Evolutionary conservation across 257 asterid species (phyloP).

Genomic region (Nicotiana tabacum): DNA sequence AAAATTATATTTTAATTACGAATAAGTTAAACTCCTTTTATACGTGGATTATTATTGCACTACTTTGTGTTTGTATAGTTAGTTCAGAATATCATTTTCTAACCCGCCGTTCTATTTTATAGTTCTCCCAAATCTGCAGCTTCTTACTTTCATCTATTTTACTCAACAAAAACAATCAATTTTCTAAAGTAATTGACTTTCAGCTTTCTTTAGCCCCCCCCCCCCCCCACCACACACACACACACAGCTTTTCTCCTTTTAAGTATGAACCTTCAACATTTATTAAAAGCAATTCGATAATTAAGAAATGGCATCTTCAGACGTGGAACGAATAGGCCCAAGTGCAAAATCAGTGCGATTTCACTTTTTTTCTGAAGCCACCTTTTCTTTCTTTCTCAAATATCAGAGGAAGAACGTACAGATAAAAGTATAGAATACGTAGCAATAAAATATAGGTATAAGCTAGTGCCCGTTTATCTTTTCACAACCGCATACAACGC

Average conservation of each 20-base stretch:
- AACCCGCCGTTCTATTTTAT: no score
- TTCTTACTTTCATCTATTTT: no score
- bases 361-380: rapidly evolving
- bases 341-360: neutral
- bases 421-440: neutral
- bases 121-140: no score
- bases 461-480: neutral
- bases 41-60: no score
- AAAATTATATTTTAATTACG: no score
- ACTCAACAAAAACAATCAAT: no score
- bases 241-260: neutral
- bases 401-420: neutral
- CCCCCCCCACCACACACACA: no score
- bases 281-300: neutral
- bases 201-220: no score
- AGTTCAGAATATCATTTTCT: no score
- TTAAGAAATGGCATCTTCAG: neutral
- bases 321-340: neutral
- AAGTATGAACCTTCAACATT: neutral
- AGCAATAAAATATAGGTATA: neutral
- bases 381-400: neutral
- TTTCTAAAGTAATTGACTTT: no score
- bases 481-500: neutral
- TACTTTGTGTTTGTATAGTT: no score
- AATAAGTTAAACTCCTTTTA: no score